Base-by-base conservation (phyloP, 1,284 basidiomycete species). In the Naganishia sp. region DNA sequence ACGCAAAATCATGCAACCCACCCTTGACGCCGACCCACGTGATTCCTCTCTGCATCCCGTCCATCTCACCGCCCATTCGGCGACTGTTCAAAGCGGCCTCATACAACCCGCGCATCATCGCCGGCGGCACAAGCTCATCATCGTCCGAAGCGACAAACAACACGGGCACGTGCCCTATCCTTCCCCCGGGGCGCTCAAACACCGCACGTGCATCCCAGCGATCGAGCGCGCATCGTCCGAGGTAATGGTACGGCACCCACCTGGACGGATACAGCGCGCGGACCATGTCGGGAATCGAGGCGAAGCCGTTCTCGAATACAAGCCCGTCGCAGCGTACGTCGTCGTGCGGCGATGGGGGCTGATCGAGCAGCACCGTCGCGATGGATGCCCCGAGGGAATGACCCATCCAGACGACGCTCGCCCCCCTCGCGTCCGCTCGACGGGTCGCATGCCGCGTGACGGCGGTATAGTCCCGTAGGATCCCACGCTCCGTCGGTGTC, bases 331-430 rank as follows among this genome's bases (percentile, higher is more conserved):
- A 69, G 65, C 44, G 68, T 57, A 60, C 69, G 74, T 52, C 11
- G 7, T 21, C 21, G 11, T 0, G 53, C 5, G 70, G 68, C 3
- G 56, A 18, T 16, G 42, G 45, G 21, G 49, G 3, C 36, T 21
- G n/a, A 11, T 39, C 69, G 23, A 75, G 76, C 10, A 84, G 75
- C 44, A 83, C 82, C 0, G 82, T 71, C 0, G 83, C 79, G 18
- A 81, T 76, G 1, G 83, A 78, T 0, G 81, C 84, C 6, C 84
- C 84, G 2, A 85, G 78, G 0, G 83, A 84, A 72, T 85, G 84
- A 0, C 84, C 84, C 68, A 84, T 84, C 2, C 84, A 68, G 6
- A 84, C 71, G 63, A 84, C 73, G 2, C n/a, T n/a, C 2, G 39
- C 57, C 1, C 16, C 42, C 13, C 5, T 65, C 4, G 10, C 33